These are phyloP conservation scores for Aspergillus pseudonomiae DNA, from an alignment of 2,329 filamentous ascomycete species.

Conservation along the genomic window DNA sequence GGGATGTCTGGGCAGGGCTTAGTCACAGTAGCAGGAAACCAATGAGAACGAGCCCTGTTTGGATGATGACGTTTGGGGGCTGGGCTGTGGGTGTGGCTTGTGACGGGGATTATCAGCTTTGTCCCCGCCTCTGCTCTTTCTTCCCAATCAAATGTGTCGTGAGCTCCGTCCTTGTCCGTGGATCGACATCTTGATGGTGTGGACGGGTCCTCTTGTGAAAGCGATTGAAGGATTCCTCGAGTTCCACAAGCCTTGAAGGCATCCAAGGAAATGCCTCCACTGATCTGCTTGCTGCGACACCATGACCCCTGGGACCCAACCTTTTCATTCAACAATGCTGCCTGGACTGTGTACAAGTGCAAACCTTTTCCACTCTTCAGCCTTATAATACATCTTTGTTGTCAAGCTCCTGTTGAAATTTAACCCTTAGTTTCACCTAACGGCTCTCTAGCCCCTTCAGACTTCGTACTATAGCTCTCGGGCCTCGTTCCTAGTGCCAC, in stretches of 20 bases:
- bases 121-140: slow-evolving; percentile 4
- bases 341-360: slow-evolving; percentile 16
- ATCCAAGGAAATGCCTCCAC: slow-evolving; percentile 19
- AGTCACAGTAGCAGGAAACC: not conserved
- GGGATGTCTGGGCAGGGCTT: not conserved
- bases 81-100: not conserved
- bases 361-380: slow-evolving; percentile 14
- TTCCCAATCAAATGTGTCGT: slow-evolving; percentile 8
- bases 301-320: slow-evolving; percentile 20
- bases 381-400: slow-evolving; percentile 10
- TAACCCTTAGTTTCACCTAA: not conserved
- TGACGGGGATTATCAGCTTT: not conserved
- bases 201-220: not conserved
- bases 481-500: not conserved
- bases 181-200: slow-evolving; percentile 17
- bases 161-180: slow-evolving; percentile 18
- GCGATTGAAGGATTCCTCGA: slow-evolving; percentile 15
- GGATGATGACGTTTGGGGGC: not conserved
- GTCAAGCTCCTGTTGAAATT: not conserved
- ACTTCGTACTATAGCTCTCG: not conserved
- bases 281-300: slow-evolving; percentile 22
- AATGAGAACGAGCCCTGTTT: not conserved
- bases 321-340: slow-evolving; percentile 22
- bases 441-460: not conserved
- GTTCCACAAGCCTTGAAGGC: slow-evolving; percentile 10